Conservation (phyloP, 495 filamentous ascomycete species). For the Articulospora tetracladia region DNA sequence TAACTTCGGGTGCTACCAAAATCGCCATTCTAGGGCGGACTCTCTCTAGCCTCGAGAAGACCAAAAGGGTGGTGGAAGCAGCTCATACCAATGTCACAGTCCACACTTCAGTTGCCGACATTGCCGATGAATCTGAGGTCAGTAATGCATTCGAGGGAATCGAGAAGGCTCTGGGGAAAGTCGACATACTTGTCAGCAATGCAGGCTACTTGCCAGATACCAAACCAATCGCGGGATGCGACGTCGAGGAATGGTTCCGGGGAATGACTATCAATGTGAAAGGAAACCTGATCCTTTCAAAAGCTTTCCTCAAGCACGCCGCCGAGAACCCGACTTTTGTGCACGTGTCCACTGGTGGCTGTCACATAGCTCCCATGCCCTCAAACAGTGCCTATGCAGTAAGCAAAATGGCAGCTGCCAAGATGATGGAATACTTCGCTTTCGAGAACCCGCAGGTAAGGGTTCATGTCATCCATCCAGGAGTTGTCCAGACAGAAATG, state of each 20-base stretch:
- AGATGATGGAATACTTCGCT: neutral
- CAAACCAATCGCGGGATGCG: conserved; percentile 21
- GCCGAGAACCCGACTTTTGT: conserved; percentile 8
- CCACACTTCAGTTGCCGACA: conserved; percentile 27
- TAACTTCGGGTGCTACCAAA: conserved; percentile 13
- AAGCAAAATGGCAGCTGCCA: neutral
- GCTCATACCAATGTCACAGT: conserved; percentile 22
- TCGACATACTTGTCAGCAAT: conserved; percentile 37
- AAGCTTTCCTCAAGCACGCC: conserved; percentile 27
- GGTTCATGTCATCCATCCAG: conserved; percentile 30
- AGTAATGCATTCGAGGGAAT: conserved; percentile 27
- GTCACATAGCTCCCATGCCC: conserved; percentile 13
- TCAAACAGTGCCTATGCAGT: neutral
- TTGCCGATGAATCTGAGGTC: conserved; percentile 27
- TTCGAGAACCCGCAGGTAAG: neutral
- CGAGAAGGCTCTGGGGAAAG: conserved; percentile 21
- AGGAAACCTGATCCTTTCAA: conserved; percentile 28
- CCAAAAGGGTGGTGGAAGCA: conserved; percentile 19
- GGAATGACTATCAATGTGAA: conserved; percentile 35
- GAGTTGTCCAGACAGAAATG: conserved; percentile 36
- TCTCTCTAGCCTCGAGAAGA: conserved; percentile 21
- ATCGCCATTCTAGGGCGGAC: conserved; percentile 21
- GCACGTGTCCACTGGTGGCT: conserved; percentile 16
- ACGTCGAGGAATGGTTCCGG: conserved; percentile 25
- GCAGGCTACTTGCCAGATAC: conserved; percentile 28